Base-by-base conservation (phyloP, 768 basidiomycete species). In the Sistotremastrum niveocremeum region DNA sequence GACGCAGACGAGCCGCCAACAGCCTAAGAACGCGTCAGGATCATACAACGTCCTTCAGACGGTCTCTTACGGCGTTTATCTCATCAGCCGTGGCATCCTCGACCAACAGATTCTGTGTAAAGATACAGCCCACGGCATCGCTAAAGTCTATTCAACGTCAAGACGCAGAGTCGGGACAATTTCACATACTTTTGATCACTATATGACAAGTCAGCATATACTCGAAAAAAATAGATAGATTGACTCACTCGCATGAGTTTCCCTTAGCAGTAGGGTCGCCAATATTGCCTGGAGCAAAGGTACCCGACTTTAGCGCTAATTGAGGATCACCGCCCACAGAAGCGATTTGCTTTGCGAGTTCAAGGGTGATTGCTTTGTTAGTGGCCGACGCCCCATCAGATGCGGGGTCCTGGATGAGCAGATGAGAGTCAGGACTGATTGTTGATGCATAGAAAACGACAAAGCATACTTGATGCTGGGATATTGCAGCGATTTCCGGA, bases 311-410 rank as follows among this genome's bases (percentile, higher is more conserved):
- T 45, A 81, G 59, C 5, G 79, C 77, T 46, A 71, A 67, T 44
- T 62, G 66, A 11, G 77, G 74, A 57, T 80, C 60, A 8, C 77
- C 79, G 43, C 79, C 80, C n/a, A 82, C 62, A n/a, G 66, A 53
- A 4, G 72, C 67, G 46, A 81, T 80, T 56, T 80, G 77, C 56
- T 71, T 65, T n/a, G 79, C 78, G 34, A 80, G 70, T 46, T 70
- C 72, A 42, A 81, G 71, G 6, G 62, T 64, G 51, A 81, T 76
- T 4, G 70, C 75, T 60, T 81, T 81, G 70, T 81, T 83, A 20
- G 66, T 60, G 1, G 72, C 66, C 7, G 74, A 73, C 7, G 79
- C 79, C 52, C 66, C 67, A 9, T 60, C 28, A 1, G 76, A 78
- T 28, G 79, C 79, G 36, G 79, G 77, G 51, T 81, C 79, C 69